A percentile compares a stretch with the other conserved stretches of the same genome.
phyloP scores from a whole-genome alignment of 345 rosid genomes.

The Combretum micranthum region DNA sequence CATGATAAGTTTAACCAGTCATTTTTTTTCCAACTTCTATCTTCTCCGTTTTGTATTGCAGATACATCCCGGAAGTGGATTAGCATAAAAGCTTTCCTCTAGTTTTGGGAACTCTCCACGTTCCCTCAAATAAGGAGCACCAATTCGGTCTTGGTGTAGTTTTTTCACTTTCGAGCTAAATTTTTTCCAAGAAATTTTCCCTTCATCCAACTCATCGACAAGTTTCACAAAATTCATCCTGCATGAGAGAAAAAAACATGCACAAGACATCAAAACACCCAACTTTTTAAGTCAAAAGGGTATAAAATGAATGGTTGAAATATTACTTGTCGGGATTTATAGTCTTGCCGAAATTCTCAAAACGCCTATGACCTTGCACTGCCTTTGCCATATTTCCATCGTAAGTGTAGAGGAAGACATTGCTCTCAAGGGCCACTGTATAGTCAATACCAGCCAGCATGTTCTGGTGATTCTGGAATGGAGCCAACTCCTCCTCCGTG shows the following conservation, averaged over 20 bases:
- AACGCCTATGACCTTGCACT: conserved; percentile 87
- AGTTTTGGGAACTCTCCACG: conserved; percentile 78
- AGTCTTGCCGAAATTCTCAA: conserved; percentile 79
- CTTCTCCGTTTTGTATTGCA: conserved; percentile 37
- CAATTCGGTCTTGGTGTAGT: conserved; percentile 62
- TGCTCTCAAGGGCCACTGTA: conserved; percentile 82
- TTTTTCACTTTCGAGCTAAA: conserved; percentile 78
- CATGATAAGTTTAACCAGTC: not conserved
- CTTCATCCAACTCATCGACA: conserved; percentile 72
- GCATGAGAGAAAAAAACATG: conserved; percentile 16
- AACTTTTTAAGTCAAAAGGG: conserved; percentile 1
- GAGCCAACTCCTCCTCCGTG: conserved; percentile 59
- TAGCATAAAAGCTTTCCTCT: conserved; percentile 86
- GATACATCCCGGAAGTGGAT: conserved; percentile 90
- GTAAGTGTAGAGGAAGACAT: conserved; percentile 76
- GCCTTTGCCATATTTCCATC: conserved; percentile 99
- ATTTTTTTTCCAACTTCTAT: conserved; percentile 8
- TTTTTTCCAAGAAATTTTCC: conserved; percentile 72
- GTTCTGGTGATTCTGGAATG: conserved; percentile 78
- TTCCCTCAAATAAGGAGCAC: conserved; percentile 70
- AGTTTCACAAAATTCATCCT: conserved; percentile 83
- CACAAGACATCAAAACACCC: not conserved
- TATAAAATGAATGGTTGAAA: not conserved
- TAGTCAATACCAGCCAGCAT: conserved; percentile 95
- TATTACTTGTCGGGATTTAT: conserved; percentile 81